Percentiles rank a stretch among this genome's conserved stretches.
Conservation (phyloP, 768 basidiomycete species). For the Lentinula aciculospora region DNA sequence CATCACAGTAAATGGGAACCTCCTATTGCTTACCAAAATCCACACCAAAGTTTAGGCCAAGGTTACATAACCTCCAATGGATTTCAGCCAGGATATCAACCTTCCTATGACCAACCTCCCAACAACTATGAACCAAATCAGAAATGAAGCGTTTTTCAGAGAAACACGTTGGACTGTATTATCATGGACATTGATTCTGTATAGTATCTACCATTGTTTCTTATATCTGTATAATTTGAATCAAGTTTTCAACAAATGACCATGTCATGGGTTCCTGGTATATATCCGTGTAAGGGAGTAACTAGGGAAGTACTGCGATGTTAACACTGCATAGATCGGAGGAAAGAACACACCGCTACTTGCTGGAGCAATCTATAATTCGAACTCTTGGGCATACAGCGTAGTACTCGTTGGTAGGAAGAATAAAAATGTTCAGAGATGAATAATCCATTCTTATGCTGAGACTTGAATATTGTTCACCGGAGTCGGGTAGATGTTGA, state of each 20-base stretch:
- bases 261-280: no score
- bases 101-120: conserved; percentile 4
- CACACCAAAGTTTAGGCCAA: background rate
- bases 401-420: no score
- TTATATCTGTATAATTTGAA: background rate
- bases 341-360: background rate
- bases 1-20: conserved; percentile 5
- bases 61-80: background rate
- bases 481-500: background rate
- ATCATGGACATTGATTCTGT: background rate
- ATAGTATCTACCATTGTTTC: background rate
- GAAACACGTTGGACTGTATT: no score
- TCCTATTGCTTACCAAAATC: conserved; percentile 6
- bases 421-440: no score
- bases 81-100: conserved; percentile 6
- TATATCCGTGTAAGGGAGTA: no score
- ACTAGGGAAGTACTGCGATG: background rate
- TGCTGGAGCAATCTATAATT: no score
- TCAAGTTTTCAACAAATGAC: no score
- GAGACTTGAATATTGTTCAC: background rate
- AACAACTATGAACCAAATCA: background rate
- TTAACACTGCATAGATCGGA: background rate
- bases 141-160: background rate
- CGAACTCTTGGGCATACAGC: no score
- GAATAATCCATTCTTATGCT: no score